Evolutionary conservation across 1,284 basidiomycete genomes (phyloP), one percentile per base, ranked within the genome.

Genomic region (Omphalotus olearius): DNA sequence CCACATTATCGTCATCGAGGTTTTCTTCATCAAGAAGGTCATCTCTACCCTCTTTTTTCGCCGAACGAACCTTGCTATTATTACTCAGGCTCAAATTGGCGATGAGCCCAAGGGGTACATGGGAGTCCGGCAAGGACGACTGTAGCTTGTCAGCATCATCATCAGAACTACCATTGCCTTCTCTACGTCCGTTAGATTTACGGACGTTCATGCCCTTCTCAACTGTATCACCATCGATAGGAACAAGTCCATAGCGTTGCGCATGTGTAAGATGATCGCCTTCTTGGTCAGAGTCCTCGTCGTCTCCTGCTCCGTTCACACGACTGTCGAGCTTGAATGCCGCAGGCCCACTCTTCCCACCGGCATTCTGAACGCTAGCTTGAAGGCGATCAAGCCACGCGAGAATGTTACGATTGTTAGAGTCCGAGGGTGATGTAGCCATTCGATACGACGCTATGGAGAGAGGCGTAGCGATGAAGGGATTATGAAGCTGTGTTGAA

Each of bases 391-490:
- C 72, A 25, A 89, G 73, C 87, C 87, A 90, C 9, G 78, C 83
- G n/a, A 86, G 66, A 42, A 90, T 76, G 55, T 82, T 82, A 33
- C 75, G 66, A 52, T 88, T 86, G 56, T 80, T 78, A 49, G 76
- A 72, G 61, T 88, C 86, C 10, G 82, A 82, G 2, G 85, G 81
- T 0, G 85, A 84, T 0, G 83, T 84, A 3, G 85, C 85, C 75
- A 82, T 77, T 39, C 83, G 76, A 59, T 88, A 88, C 1, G 87
- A 85, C 3, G 82, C 83, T 57, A 89, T 87, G 3, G 84, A 82
- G 42, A 90, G 73, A 5, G 87, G 86, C 0, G 85, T 88, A 6
- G 87, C 85, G 53, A 79, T 71, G 64, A 88, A 89, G 1, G 86
- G 86, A 58, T 89, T 88, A 60, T 90, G 86, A 18, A 89, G 69